Conservation (phyloP, 2,329 filamentous ascomycete species). For the Cladosporium colombiae region DNA sequence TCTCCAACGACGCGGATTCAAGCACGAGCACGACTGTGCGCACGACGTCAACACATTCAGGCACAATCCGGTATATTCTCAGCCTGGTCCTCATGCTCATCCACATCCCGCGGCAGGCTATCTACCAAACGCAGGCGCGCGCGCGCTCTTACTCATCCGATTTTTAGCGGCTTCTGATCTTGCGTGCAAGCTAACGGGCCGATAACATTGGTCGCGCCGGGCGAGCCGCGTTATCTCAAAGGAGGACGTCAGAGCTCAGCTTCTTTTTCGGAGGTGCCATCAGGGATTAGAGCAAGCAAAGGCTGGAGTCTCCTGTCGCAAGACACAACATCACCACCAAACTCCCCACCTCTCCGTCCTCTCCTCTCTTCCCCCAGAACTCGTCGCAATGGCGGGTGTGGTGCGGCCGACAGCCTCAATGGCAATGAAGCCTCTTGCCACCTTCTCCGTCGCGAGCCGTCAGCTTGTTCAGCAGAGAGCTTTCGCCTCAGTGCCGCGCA, state of each 20-base stretch:
- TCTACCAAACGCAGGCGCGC: background rate
- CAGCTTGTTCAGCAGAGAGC: constrained; percentile 16
- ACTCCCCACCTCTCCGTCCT: constrained; percentile 15
- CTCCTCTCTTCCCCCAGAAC: constrained; percentile 16
- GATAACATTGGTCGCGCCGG: background rate
- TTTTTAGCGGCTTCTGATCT: background rate
- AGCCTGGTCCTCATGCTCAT: background rate
- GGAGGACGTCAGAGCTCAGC: background rate
- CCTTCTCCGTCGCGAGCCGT: constrained; percentile 26
- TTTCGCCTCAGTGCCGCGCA: constrained; percentile 23
- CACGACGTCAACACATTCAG: background rate
- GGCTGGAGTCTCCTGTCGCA: constrained; percentile 5
- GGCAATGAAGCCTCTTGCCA: constrained; percentile 18
- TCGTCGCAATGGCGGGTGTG: constrained; percentile 21
- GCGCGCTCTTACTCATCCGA: constrained; percentile 4
- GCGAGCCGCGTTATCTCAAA: background rate
- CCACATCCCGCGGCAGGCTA: constrained; percentile 7
- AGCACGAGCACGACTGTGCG: background rate
- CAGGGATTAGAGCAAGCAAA: background rate
- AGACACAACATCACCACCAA: constrained; percentile 14
- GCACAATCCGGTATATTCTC: background rate
- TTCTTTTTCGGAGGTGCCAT: background rate
- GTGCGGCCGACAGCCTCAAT: constrained; percentile 18
- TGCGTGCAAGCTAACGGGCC: background rate
- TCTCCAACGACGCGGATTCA: background rate